These are phyloP conservation scores for Fragaria nilgerrensis DNA, from an alignment of 306 rosid species.

Conservation along the genomic window DNA sequence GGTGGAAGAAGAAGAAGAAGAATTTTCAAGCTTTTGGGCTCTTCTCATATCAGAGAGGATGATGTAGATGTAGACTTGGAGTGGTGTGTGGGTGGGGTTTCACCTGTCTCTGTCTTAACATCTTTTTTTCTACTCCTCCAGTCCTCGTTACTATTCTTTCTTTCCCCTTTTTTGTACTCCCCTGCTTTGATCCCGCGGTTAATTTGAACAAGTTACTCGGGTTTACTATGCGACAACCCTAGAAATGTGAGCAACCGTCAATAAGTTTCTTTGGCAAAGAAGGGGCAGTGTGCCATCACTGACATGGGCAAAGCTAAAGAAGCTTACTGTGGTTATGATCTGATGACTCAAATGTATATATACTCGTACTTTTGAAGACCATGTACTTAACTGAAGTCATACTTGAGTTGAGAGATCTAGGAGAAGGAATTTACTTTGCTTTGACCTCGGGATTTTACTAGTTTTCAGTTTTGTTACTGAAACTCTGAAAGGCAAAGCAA, in stretches of 20 bases:
- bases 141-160: neutral
- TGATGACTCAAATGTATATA: neutral
- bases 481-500: neutral
- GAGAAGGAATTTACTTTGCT: neutral
- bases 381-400: neutral
- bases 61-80: conserved; percentile 5
- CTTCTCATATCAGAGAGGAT: neutral
- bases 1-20: conserved; percentile 18
- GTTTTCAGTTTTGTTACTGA: neutral
- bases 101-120: conserved; percentile 26
- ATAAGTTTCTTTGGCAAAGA: neutral
- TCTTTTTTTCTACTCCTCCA: neutral
- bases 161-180: neutral
- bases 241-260: neutral
- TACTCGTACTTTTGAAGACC: too few relatives aligned
- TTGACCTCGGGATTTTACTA: neutral
- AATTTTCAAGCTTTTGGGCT: conserved; percentile 13
- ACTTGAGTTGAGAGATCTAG: neutral
- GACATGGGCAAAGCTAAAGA: neutral
- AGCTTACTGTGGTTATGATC: neutral
- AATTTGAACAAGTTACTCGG: neutral
- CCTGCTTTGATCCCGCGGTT: neutral
- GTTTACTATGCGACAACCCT: neutral
- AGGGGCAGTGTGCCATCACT: neutral
- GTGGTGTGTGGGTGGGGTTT: conserved; percentile 17